These are phyloP conservation scores for Pezicula neosporulosa DNA, from an alignment of 2,329 filamentous ascomycete genomes.

Conservation along the genomic window DNA sequence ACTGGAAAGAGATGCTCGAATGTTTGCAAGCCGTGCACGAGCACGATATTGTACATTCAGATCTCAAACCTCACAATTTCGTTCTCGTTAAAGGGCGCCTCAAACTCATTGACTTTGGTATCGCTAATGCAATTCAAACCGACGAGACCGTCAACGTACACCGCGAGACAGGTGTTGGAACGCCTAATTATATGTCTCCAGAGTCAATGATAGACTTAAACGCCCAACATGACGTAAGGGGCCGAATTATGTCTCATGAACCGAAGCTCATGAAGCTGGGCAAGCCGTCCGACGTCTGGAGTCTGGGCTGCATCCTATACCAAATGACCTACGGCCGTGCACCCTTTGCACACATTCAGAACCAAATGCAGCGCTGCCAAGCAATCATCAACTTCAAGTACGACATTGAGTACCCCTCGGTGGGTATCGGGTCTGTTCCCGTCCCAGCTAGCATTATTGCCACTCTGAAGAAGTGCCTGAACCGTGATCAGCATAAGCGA, in stretches of 20 bases:
- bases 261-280: slow-evolving; percentile 91
- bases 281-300: slow-evolving; percentile 96
- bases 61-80: slow-evolving; percentile 96
- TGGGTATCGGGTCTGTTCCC: slow-evolving; percentile 61
- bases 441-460: slow-evolving; percentile 57
- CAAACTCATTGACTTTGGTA: slow-evolving; percentile 98
- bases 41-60: slow-evolving; percentile 91
- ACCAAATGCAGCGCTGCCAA: slow-evolving; percentile 81
- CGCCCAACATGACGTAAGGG: slow-evolving; percentile 35
- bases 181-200: slow-evolving; percentile 98
- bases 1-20: slow-evolving; percentile 99
- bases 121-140: slow-evolving; percentile 92
- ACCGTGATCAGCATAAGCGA: slow-evolving; percentile 57
- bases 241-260: slow-evolving; percentile 30
- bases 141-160: slow-evolving; percentile 98
- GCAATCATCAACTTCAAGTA: slow-evolving; percentile 80
- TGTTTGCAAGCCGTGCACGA: slow-evolving; percentile 88
- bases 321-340: slow-evolving; percentile 98
- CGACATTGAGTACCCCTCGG: slow-evolving; percentile 66
- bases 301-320: slow-evolving; percentile 91
- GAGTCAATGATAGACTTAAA: slow-evolving; percentile 90
- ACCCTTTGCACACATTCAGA: slow-evolving; percentile 88
- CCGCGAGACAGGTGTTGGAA: slow-evolving; percentile 91
- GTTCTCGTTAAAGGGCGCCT: slow-evolving; percentile 85
- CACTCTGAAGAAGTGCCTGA: slow-evolving; percentile 61